Evolutionary conservation across 202 grass and related monocot species (phyloP), one percentile per base, ranked within the genome.

Genomic region (Dendrocalamus latiflorus): DNA sequence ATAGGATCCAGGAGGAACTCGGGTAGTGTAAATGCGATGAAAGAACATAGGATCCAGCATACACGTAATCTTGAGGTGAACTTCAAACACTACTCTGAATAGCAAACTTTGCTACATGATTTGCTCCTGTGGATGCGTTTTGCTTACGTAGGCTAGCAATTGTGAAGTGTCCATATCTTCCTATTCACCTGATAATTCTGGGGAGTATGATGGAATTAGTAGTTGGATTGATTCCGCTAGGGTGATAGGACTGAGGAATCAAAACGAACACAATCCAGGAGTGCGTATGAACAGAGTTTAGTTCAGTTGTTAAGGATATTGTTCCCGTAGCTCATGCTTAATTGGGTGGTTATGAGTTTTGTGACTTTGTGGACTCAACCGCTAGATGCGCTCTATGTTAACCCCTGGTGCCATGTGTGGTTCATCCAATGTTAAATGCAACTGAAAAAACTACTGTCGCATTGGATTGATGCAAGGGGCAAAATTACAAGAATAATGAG

Each of bases 21-120:
- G 6, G 74, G n/a, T 79, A 36, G 54, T 70, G 42, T 47, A 84
- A 48, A 54, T 75, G 34, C 30, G 30, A 74, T 16, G 11, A 45
- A 69, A 83, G 49, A 77, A 58, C 44, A 45, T 75, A 57, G 5
- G 74, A n/a, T 79, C 24, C 59, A 86, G 9, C 10, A n/a, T 80
- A 54, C 33, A 64, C 50, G 33, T 47, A 20, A 89, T 64, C 36
- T 50, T 84, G 42, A 43, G 83, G 42, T 68, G 64, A 49, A 20
- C 56, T 61, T 22, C 36, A 80, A 53, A 60, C 22, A 28, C 9
- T 72, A 45, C 42, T 28, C 53, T 75, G 41, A 30, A 45, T 8
- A 41, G 9, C 83, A 66, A 68, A 18, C 17, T 67, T 62, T 30
- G 72, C 43, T 50, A 45, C 62, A 30, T 4, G 26, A 70, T 58